Base-by-base conservation (phyloP, 345 rosid genomes). In the Odontarrhena argentea region DNA sequence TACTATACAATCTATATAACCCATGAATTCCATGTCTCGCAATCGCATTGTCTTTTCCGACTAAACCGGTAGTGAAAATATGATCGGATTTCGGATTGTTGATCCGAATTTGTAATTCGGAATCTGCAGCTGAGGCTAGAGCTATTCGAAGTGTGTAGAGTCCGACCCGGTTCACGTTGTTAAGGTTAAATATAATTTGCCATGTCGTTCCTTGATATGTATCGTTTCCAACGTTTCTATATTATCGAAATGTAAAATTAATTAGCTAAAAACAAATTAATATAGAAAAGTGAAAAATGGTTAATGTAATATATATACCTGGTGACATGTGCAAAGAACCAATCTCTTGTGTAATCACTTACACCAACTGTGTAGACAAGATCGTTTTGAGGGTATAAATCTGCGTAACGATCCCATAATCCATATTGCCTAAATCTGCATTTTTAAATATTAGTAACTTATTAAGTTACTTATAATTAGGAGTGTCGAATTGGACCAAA, bases 11-110 rank as follows among this genome's bases (percentile, higher is more conserved):
- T 80, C 87, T 74, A 72, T 87, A 87, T 68, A 91, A 53, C 10
- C 93, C 99, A 50, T 86, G 93, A 9, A 91, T 91, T 7, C 97
- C 97, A 78, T 86, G 97, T 60, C 97, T 81, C 0, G 97, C 93
- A 2, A 91, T 84, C 0, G 91, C 96, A 63, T 88, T 94, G 61
- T 85, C 97, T 43, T 55, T 79, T 11, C 97, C 96, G 0, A 87
- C 84, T 26, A 58, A 32, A 18, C 80, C 74, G 1, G 96, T 82
- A 5, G 91, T 40, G 57, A 86, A 88, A 35, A 71, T 70, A 11
- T 85, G 77, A 0, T 28, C 63, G 0, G 63, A 59, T 2, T 42
- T 37, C 1, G 48, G 62, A 30, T 81, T n/a, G 11, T 91, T 88
- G 79, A 87, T 48, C 24, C 85, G 84, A 13, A 94, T 77, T 91